Conservation (phyloP, 140 eudicot species). For the Flaveria floridana region DNA sequence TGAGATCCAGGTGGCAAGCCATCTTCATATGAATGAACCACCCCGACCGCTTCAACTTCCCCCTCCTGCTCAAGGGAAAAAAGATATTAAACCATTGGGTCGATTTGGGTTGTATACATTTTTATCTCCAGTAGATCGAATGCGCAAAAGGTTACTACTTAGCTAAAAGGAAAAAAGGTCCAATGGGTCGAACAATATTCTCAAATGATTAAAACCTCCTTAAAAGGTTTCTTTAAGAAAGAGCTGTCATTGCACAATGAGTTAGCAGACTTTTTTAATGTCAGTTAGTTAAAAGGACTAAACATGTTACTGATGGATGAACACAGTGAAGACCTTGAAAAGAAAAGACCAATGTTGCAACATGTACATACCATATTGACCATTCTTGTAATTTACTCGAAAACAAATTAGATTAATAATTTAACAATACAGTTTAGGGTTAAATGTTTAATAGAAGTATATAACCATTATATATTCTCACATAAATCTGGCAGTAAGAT, state of each 20-base stretch:
- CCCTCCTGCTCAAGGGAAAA: constrained; percentile 63
- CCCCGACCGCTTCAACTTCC: constrained; percentile 78
- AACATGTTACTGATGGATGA: neutral
- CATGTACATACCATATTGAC: no score
- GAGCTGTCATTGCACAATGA: no score
- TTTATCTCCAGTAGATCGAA: neutral
- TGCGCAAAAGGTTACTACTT: neutral
- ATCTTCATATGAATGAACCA: constrained; percentile 90
- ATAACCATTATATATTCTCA: constrained; percentile 30
- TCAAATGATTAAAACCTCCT: no score
- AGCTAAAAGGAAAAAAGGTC: neutral
- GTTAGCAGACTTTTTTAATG: no score
- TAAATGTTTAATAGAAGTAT: neutral
- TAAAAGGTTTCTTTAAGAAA: no score
- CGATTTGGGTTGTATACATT: neutral
- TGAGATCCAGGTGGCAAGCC: constrained; percentile 90
- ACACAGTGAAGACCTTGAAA: no score
- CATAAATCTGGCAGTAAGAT: constrained; percentile 69
- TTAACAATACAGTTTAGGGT: constrained; percentile 4
- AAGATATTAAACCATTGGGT: neutral
- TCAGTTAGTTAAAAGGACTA: neutral
- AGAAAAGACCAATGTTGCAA: no score
- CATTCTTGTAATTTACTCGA: neutral
- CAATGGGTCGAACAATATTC: neutral
- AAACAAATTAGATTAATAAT: neutral